Evolutionary conservation across 176 grass and related monocot species (phyloP).

Genomic region (Raddia guianensis): DNA sequence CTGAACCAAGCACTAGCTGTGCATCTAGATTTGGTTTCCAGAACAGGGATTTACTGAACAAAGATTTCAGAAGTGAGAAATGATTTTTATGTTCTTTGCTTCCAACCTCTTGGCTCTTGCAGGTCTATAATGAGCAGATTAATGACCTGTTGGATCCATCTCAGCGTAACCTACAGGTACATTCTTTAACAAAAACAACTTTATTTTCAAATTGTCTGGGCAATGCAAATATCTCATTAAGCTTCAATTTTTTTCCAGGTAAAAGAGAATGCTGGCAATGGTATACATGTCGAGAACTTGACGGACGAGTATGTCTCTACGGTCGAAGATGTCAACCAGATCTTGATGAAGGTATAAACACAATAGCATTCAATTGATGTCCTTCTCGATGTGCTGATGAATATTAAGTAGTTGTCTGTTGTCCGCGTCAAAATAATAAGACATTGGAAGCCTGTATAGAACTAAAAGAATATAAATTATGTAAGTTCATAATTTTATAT

Average conservation of each 20-base stretch:
- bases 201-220: conserved; percentile 1
- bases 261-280: conserved; percentile 71
- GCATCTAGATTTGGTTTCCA: background rate
- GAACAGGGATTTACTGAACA: background rate
- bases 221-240: conserved; percentile 27
- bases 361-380: background rate
- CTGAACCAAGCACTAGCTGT: background rate
- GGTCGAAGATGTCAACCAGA: conserved; percentile 78
- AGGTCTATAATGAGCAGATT: conserved; percentile 91
- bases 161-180: conserved; percentile 90
- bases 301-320: conserved; percentile 89
- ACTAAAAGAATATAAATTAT: background rate
- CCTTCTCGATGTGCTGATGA: conserved; percentile 2
- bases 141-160: conserved; percentile 94
- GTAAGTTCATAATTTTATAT: background rate
- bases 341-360: conserved; percentile 83
- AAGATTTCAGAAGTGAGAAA: background rate
- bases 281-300: conserved; percentile 80
- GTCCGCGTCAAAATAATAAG: conserved; percentile 10
- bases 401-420: background rate
- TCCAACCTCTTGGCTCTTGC: conserved; percentile 27
- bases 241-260: conserved; percentile 53
- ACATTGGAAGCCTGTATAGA: too few relatives aligned
- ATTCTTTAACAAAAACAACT: conserved; percentile 8
- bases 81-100: background rate